Evolutionary conservation across 108 stramenopile species (phyloP), one percentile per base, ranked within the genome.

Genomic region (Pseudonitzschia delicatissima): DNA sequence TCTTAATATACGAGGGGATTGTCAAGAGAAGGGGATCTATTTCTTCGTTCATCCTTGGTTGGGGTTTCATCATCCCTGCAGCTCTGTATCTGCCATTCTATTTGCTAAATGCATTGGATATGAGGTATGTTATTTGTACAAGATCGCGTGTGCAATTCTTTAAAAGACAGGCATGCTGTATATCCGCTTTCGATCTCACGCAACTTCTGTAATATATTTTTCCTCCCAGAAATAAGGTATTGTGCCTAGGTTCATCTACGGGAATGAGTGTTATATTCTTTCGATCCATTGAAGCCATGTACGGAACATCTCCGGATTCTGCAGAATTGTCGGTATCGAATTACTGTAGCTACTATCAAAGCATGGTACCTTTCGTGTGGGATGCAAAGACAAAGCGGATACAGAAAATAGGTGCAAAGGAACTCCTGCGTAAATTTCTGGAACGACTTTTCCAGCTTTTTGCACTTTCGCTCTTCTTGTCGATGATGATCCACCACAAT

Each of bases 251-350:
- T 15, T 6, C 68, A 6, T n/a, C 45, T 34, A 45, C 31, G 25
- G 35, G 73, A n/a, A 55, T 70, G 66, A 74, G 34, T 1, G 23
- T 47, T 2, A 40, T 79, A 9, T 62, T 23, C 25, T 76, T 81
- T 62, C 64, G 76, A 26, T 69, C 67, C 66, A 32, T 77, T 37
- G 80, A 81, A 51, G 80, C 80, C 9, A 77, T 81, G 76, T 74
- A 73, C 58, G 76, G 53, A 9, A 76, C 75, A 23, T 66, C 76
- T 12, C 74, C 77, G 6, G 31, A 66, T 17, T 57, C 59, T 15
- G 74, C 67, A 23, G 81, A 73, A 53, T 29, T 32, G 13, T 66
- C 64, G 13, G 26, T 82, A 13, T 57, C 20, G 12, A 69, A 82
- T 35, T 82, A 82, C 50, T 50, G 67, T 18, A 44, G 73, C 13